Conservation (phyloP, 2,329 filamentous ascomycete species). For the Aspergillus tamarii region DNA sequence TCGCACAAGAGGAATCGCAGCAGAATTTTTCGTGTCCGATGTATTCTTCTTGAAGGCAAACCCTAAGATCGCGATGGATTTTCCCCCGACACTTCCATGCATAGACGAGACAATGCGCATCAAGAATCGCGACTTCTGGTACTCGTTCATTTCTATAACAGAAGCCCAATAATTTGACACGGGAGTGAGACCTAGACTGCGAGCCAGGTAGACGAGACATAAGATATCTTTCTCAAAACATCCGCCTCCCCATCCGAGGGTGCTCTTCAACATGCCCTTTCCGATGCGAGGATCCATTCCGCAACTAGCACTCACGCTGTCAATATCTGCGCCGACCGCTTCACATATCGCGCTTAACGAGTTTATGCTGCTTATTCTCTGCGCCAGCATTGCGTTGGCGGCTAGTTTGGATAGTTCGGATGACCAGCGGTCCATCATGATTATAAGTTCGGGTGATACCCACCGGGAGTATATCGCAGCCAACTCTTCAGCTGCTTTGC, state of each 20-base stretch:
- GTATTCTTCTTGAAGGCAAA: slow-evolving; percentile 82
- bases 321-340: slow-evolving; percentile 21
- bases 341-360: slow-evolving; percentile 28
- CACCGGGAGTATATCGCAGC: slow-evolving; percentile 70
- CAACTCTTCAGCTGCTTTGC: slow-evolving; percentile 64
- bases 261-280: slow-evolving; percentile 70
- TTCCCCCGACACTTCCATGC: slow-evolving; percentile 69
- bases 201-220: slow-evolving; percentile 72
- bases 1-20: slow-evolving; percentile 65
- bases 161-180: slow-evolving; percentile 76
- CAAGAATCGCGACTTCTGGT: slow-evolving; percentile 70
- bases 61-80: slow-evolving; percentile 74
- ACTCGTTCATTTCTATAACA: slow-evolving; percentile 76
- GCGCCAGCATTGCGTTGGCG: slow-evolving; percentile 78
- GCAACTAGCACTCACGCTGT: slow-evolving; percentile 68
- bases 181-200: slow-evolving; percentile 68
- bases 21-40: slow-evolving; percentile 67
- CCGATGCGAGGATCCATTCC: slow-evolving; percentile 74
- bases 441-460: slow-evolving; percentile 68
- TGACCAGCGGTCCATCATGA: slow-evolving; percentile 75
- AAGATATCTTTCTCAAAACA: slow-evolving; percentile 82
- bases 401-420: slow-evolving; percentile 78
- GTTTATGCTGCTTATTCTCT: slow-evolving; percentile 80
- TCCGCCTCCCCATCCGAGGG: slow-evolving; percentile 75
- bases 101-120: slow-evolving; percentile 67